Evolutionary conservation across 2,329 filamentous ascomycete species (phyloP).

Genomic region (Fusarium dimerum): DNA sequence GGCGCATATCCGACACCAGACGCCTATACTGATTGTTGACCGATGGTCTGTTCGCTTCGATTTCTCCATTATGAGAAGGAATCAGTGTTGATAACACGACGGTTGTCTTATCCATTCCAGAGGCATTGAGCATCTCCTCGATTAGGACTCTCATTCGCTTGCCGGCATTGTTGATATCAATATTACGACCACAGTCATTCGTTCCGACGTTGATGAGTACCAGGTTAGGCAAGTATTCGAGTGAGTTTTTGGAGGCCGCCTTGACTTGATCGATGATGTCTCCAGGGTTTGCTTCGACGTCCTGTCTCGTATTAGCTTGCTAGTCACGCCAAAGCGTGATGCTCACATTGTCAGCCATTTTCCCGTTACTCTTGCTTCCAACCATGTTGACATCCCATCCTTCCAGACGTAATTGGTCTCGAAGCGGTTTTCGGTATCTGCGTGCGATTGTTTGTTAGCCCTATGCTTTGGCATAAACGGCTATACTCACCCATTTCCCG

Average conservation of each 20-base stretch:
- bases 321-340: background rate
- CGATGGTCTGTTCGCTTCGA: background rate
- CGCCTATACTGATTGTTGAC: constrained; percentile 5
- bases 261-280: background rate
- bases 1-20: background rate
- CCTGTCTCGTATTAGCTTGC: background rate
- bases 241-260: background rate
- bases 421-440: constrained; percentile 23
- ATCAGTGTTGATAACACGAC: constrained; percentile 5
- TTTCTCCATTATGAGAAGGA: background rate
- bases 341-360: constrained; percentile 29
- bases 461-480: no score
- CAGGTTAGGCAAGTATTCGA: constrained; percentile 17
- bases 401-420: constrained; percentile 21
- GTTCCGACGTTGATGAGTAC: constrained; percentile 27
- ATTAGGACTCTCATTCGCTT: constrained; percentile 16
- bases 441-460: background rate
- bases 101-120: background rate
- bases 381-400: constrained; percentile 31
- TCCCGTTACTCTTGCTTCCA: constrained; percentile 19
- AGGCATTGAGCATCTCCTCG: constrained; percentile 1
- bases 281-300: background rate
- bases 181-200: constrained; percentile 18
- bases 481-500: background rate
- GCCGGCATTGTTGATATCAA: constrained; percentile 4